A percentile compares a stretch with the other conserved stretches of the same genome.
Conservation (phyloP, 1,139 yeast genomes). For the Yamadazyma mexicana region DNA sequence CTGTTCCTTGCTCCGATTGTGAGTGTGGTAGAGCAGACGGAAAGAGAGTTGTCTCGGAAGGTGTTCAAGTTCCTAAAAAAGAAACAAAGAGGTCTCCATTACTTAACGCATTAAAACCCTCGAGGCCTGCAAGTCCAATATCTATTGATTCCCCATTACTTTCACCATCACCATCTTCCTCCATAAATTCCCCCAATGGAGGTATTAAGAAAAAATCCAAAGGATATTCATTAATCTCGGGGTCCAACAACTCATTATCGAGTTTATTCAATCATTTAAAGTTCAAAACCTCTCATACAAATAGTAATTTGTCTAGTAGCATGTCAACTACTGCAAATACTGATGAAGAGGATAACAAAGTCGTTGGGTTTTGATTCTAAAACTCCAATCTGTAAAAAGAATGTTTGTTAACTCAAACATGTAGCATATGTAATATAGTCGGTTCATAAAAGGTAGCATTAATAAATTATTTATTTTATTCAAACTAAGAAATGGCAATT, state of each 20-base stretch:
- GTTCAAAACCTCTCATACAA: constrained; percentile 3
- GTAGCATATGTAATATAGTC: constrained; percentile 2
- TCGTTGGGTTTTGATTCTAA: neutral
- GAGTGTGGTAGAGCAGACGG: constrained; percentile 9
- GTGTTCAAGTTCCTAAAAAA: neutral
- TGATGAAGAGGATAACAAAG: neutral
- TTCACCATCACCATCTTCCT: constrained; percentile 10
- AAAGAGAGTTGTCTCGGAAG: neutral
- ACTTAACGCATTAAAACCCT: constrained; percentile 8
- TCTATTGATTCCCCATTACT: constrained; percentile 11
- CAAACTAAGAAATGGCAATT: too few species aligned
- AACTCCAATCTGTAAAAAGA: neutral
- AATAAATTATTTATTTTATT: too few species aligned
- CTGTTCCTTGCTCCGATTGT: constrained; percentile 10
- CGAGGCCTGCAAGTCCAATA: constrained; percentile 13
- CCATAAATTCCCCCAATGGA: constrained; percentile 1
- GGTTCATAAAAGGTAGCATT: neutral
- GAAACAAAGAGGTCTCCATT: constrained; percentile 9
- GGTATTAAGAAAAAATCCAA: constrained; percentile 8
- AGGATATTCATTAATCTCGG: constrained; percentile 4
- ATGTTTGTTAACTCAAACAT: neutral
- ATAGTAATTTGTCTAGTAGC: neutral
- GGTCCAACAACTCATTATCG: constrained; percentile 7
- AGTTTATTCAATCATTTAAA: constrained; percentile 15
- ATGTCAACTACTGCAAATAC: constrained; percentile 1